Evolutionary conservation across 805 yeast genomes (phyloP).

Genomic region (Cyberlindnera amylophila): DNA sequence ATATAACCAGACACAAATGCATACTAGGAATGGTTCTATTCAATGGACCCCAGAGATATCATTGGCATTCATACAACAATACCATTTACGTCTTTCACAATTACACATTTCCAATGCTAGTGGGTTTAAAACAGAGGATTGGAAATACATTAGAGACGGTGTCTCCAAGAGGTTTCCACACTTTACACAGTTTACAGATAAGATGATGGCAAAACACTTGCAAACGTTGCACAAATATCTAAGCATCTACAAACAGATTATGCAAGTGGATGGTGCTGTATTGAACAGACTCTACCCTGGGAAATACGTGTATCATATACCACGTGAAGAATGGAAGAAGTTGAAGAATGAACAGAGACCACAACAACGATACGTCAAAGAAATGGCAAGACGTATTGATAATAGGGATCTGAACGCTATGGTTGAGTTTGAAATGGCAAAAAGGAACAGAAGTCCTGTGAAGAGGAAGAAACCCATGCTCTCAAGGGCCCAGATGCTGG

Average conservation of each 20-base stretch:
- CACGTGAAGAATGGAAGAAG: background rate
- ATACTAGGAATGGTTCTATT: background rate
- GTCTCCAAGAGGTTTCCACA: background rate
- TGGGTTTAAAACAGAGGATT: background rate
- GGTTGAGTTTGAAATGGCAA: too few relatives aligned
- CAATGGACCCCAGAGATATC: slow-evolving; percentile 2
- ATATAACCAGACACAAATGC: background rate
- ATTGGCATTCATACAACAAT: background rate
- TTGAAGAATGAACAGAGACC: background rate
- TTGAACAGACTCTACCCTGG: background rate
- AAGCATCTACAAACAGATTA: background rate
- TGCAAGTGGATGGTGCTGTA: background rate
- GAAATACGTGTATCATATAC: background rate
- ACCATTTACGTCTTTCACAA: background rate
- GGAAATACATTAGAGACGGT: background rate
- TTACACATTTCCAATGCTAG: background rate
- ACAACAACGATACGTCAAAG: background rate
- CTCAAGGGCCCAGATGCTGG: too few relatives aligned
- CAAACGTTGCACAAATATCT: background rate
- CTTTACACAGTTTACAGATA: background rate
- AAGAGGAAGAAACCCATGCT: too few relatives aligned
- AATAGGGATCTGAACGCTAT: background rate
- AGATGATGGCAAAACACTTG: background rate
- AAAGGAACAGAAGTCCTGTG: too few relatives aligned
- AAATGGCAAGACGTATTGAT: background rate